Evolutionary conservation across 176 grass and related monocot species (phyloP).

Genomic region (Phoenix roebelenii): DNA sequence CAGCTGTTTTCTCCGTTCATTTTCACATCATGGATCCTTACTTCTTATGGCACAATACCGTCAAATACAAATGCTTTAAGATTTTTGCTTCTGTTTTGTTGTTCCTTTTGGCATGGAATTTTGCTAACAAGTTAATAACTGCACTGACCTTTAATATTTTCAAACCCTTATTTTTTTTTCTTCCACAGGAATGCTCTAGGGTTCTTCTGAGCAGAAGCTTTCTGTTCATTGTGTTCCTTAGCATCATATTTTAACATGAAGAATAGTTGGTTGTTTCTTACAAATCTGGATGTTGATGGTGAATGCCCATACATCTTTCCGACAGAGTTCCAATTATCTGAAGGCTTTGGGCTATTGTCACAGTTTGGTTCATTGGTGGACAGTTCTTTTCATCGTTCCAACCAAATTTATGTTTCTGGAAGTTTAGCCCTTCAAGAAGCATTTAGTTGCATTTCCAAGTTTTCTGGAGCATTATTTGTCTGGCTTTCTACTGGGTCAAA

Average conservation of each 20-base stretch:
- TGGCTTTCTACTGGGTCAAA: constrained; percentile 46
- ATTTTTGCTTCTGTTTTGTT: too few species aligned
- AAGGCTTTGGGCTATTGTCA: constrained; percentile 47
- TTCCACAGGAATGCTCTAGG: too few species aligned
- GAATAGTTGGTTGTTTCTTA: constrained; percentile 29
- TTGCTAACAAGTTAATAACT: too few species aligned
- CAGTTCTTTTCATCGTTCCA: constrained; percentile 40
- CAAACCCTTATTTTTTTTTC: too few species aligned
- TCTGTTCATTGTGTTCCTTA: neutral
- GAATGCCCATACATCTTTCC: constrained; percentile 35
- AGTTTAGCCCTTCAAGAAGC: constrained; percentile 45
- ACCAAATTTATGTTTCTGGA: constrained; percentile 51
- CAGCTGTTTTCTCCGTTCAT: too few species aligned
- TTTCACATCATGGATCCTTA: too few species aligned
- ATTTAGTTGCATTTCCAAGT: constrained; percentile 54
- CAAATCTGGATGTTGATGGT: constrained; percentile 43
- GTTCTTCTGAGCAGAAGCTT: too few species aligned
- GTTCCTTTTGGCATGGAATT: too few species aligned
- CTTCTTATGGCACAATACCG: too few species aligned
- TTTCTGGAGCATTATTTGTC: constrained; percentile 56
- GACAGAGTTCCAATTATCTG: constrained; percentile 46
- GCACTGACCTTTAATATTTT: too few species aligned
- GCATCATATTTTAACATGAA: constrained; percentile 35
- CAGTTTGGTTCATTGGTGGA: constrained; percentile 47
- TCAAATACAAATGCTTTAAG: too few species aligned